A percentile compares a stretch with the other conserved stretches of the same genome.
phyloP scores from a whole-genome alignment of 2,329 filamentous ascomycete genomes.

The Exophiala sp. region DNA sequence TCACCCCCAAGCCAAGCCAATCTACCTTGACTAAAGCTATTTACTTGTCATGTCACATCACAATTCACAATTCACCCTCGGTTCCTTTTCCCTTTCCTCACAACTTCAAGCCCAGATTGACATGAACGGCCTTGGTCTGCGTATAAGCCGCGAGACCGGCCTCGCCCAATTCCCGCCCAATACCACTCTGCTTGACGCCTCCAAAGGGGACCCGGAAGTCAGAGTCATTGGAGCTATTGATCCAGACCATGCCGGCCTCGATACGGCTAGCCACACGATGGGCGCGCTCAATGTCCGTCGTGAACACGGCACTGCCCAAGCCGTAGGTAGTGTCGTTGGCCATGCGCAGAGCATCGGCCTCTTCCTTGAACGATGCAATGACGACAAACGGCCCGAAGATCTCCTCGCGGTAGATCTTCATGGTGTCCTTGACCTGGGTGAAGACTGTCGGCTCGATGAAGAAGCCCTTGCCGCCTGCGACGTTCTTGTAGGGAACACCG shows the following conservation, averaged over 20 bases:
- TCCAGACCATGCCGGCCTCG: conserved; percentile 45
- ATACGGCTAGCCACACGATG: conserved; percentile 40
- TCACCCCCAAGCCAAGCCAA: too few relatives aligned
- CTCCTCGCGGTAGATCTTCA: conserved; percentile 39
- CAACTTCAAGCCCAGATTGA: conserved; percentile 37
- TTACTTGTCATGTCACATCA: too few relatives aligned
- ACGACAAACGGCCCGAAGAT: conserved; percentile 43
- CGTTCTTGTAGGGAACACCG: conserved; percentile 33
- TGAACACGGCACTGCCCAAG: conserved; percentile 41
- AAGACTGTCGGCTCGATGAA: conserved; percentile 40
- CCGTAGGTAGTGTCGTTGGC: conserved; percentile 42
- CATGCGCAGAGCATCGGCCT: conserved; percentile 36
- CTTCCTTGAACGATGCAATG: conserved; percentile 36
- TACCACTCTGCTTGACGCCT: conserved; percentile 44
- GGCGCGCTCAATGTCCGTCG: conserved; percentile 37
- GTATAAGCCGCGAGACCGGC: conserved; percentile 39
- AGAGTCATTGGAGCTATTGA: conserved; percentile 42
- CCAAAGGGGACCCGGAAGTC: conserved; percentile 40
- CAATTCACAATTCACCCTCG: neutral
- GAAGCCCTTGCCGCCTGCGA: conserved; percentile 36
- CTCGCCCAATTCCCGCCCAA: conserved; percentile 46
- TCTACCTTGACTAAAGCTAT: too few relatives aligned
- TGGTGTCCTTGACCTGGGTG: conserved; percentile 33
- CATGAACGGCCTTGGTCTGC: conserved; percentile 39
- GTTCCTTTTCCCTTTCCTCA: conserved; percentile 14